Conservation (phyloP, 768 basidiomycete species). For the Phylloporus sp. region DNA sequence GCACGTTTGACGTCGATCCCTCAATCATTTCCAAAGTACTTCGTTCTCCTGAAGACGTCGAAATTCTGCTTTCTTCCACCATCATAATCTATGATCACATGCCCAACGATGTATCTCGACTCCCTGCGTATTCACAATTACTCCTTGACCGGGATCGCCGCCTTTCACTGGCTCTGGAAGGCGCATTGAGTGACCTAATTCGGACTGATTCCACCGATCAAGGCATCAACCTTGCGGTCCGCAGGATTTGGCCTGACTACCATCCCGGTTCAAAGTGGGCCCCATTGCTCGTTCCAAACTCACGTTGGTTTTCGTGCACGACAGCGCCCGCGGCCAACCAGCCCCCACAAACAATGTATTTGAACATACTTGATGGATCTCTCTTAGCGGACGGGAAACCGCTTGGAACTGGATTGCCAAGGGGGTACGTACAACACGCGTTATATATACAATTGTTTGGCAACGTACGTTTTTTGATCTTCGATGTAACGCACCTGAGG, state of each 20-base stretch:
- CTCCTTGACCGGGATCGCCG: constrained; percentile 32
- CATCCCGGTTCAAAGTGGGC: constrained; percentile 24
- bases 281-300: constrained; percentile 12
- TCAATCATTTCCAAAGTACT: constrained; percentile 10
- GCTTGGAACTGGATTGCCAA: constrained; percentile 14
- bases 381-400: constrained; percentile 24
- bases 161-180: constrained; percentile 30
- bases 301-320: constrained; percentile 29
- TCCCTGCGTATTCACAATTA: constrained; percentile 12
- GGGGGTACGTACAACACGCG: constrained; percentile 7
- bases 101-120: constrained; percentile 7
- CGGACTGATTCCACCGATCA: neutral
- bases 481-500: neutral
- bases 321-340: constrained; percentile 14
- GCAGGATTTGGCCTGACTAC: constrained; percentile 31
- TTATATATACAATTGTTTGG: constrained; percentile 18
- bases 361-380: constrained; percentile 35
- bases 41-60: constrained; percentile 19
- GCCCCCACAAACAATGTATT: constrained; percentile 30
- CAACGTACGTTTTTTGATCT: constrained; percentile 4
- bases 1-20: constrained; percentile 29
- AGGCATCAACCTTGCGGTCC: constrained; percentile 31
- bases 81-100: constrained; percentile 33
- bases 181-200: constrained; percentile 10
- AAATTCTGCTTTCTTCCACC: constrained; percentile 30